A percentile compares a stretch with the other conserved stretches of the same genome.
Evolutionary conservation across 345 rosid species (phyloP).

Genomic region (Eucalyptus pauciflora): DNA sequence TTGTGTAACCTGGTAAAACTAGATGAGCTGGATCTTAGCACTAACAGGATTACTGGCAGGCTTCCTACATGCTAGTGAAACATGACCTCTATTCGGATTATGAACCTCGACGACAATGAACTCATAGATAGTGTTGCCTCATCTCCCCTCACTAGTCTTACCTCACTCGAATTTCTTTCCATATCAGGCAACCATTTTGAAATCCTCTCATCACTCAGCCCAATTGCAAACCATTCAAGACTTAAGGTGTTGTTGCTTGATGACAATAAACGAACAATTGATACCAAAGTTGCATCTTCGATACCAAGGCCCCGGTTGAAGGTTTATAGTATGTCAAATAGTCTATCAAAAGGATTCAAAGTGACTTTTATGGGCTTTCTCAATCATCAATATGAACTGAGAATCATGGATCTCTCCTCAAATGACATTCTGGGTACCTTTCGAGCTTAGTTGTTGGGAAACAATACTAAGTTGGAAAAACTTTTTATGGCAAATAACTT

Average conservation of each 20-base stretch:
- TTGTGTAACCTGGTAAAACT: neutral
- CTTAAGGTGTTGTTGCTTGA: neutral
- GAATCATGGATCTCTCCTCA: rapidly evolving
- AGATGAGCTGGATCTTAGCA: neutral
- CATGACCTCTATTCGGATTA: rapidly evolving
- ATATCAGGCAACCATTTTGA: neutral
- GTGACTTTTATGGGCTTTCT: neutral
- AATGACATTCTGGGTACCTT: neutral
- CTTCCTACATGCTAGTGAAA: neutral
- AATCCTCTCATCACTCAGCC: neutral
- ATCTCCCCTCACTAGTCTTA: neutral
- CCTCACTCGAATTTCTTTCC: neutral
- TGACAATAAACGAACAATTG: neutral
- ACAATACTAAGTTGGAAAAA: rapidly evolving
- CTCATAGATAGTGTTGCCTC: rapidly evolving
- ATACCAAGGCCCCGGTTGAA: neutral
- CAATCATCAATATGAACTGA: neutral
- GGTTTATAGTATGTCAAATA: neutral
- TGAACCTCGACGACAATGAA: rapidly evolving
- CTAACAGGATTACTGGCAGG: rapidly evolving
- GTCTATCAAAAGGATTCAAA: neutral
- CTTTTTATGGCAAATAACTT: neutral
- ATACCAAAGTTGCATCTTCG: neutral
- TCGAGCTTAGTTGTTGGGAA: neutral
- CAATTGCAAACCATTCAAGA: neutral